Conservation (phyloP, 129 eudicot species). For the Tagetes erecta region DNA sequence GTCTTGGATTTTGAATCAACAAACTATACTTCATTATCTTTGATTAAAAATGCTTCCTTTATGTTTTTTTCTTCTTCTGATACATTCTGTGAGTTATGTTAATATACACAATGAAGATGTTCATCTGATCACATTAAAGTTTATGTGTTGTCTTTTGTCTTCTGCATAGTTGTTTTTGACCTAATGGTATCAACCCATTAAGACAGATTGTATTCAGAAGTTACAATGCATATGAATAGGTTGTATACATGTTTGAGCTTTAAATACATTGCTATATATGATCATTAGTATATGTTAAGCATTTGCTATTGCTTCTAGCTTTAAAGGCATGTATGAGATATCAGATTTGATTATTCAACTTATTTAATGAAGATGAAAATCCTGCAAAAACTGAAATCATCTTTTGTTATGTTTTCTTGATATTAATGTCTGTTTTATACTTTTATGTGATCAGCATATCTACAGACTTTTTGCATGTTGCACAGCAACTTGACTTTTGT, state of each 20-base stretch:
- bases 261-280: background rate
- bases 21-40: too few relatives aligned
- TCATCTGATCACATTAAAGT: constrained; percentile 24
- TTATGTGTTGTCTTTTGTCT: background rate
- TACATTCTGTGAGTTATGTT: background rate
- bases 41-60: background rate
- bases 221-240: background rate
- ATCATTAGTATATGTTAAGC: constrained; percentile 3
- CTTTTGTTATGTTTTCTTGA: background rate
- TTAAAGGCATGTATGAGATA: too few relatives aligned
- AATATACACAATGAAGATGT: background rate
- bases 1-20: too few relatives aligned
- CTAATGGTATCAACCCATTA: background rate
- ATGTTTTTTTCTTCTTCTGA: background rate
- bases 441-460: constrained; percentile 15
- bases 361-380: background rate
- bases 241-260: background rate
- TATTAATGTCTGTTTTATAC: background rate
- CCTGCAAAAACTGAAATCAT: background rate
- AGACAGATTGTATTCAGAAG: background rate
- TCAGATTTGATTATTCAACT: background rate
- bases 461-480: background rate
- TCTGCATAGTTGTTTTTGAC: constrained; percentile 15
- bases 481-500: background rate
- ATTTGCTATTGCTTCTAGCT: background rate